Conservation (phyloP, 1,284 basidiomycete genomes). For the Stereum hirsutum region DNA sequence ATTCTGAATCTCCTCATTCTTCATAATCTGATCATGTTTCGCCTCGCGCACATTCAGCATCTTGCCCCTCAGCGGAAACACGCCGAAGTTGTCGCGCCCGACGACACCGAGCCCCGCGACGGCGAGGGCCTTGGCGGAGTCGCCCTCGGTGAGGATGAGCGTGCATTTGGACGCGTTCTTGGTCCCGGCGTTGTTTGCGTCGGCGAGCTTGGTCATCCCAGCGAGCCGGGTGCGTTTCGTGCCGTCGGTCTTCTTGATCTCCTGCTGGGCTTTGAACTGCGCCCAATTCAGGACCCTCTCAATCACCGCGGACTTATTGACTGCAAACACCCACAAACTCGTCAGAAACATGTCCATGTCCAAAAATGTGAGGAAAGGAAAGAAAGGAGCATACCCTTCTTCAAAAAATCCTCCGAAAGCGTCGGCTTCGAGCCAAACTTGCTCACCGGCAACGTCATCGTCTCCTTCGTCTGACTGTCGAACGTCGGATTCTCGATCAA, state of each 20-base stretch:
- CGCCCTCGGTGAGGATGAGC: slow-evolving; percentile 97
- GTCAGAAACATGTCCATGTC: slow-evolving; percentile 12
- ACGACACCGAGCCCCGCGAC: slow-evolving; percentile 93
- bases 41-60: slow-evolving; percentile 97
- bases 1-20: slow-evolving; percentile 95
- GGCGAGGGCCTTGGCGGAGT: slow-evolving; percentile 96
- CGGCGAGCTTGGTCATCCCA: slow-evolving; percentile 90
- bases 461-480: slow-evolving; percentile 99
- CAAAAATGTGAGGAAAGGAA: too few relatives aligned
- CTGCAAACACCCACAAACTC: slow-evolving; percentile 28
- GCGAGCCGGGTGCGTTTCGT: slow-evolving; percentile 83
- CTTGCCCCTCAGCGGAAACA: slow-evolving; percentile 97
- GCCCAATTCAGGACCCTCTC: slow-evolving; percentile 95
- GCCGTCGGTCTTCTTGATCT: slow-evolving; percentile 97
- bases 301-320: slow-evolving; percentile 85
- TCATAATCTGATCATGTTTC: slow-evolving; percentile 92
- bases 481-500: slow-evolving; percentile 98
- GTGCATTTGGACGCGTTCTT: slow-evolving; percentile 80
- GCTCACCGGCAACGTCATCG: slow-evolving; percentile 78
- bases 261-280: slow-evolving; percentile 93
- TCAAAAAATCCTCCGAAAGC: slow-evolving; percentile 89
- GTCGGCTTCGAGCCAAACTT: slow-evolving; percentile 88
- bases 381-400: slow-evolving; percentile 64
- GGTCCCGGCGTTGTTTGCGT: slow-evolving; percentile 97
- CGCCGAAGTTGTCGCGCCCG: slow-evolving; percentile 94